Evolutionary conservation across 306 rosid species (phyloP), one percentile per base, ranked within the genome.

Genomic region (Citrullus colocynthis): DNA sequence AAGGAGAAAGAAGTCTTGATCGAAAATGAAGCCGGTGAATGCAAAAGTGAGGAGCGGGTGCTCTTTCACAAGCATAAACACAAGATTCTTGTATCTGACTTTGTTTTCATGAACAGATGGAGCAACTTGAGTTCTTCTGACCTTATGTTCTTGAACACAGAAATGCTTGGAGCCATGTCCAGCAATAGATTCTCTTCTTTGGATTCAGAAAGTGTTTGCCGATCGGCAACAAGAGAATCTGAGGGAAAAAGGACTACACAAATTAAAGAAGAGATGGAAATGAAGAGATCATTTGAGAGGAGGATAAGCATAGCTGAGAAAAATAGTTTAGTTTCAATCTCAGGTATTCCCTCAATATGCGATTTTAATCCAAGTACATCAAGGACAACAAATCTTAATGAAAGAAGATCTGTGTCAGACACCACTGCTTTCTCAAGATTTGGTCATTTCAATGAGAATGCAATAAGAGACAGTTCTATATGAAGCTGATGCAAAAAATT

Each of bases 81-180:
- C 80, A 89, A 55, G 85, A 92, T 95, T 34, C 70, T 87, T 78
- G 86, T 82, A 42, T 88, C 97, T 7, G 97, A 95, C 84, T 87
- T 92, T 70, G 91, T 87, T 63, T 84, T 89, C 85, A 85, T 87
- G 80, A 90, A 89, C 76, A 77, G 97, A 69, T 95, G 99, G 96
- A 95, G 99, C 81, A 87, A 84, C 65, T 83, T 90, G 78, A 90
- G 92, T 58, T 88, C 97, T 80, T 89, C 97, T 9, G 99, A 92
- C 83, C 88, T 95, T 52, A 83, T 92, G 87, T 90, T 88, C 79
- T 83, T 95, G 86, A 92, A 87, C 45, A 91, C 96, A 0, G 96
- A 95, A 77, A 85, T 95, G 96, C 81, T 95, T 45, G 77, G 80
- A 56, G 82, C 84, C 65, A n/a, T 66, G 39, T 89, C 96, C 69